Conservation (phyloP, 2,329 filamentous ascomycete species). For the Colletotrichum sp. region DNA sequence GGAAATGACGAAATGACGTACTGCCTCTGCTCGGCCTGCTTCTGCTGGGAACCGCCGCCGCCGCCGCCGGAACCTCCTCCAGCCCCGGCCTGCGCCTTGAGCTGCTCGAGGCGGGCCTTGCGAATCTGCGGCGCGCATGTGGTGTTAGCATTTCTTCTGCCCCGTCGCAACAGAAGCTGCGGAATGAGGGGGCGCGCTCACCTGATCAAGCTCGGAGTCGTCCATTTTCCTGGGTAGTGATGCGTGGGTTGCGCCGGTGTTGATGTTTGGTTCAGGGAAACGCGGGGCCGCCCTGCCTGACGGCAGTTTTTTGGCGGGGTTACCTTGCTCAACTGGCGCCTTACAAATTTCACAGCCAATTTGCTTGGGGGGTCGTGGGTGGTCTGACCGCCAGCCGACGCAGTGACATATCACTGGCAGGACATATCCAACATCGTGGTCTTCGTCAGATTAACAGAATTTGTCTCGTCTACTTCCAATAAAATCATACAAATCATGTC, state of each 20-base stretch:
- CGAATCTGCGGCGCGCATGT: conserved; percentile 68
- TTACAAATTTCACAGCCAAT: conserved; percentile 1
- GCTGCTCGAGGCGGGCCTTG: conserved; percentile 90
- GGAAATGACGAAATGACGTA: conserved; percentile 22
- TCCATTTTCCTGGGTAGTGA: conserved; percentile 36
- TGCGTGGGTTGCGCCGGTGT: not conserved
- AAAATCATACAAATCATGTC: not conserved
- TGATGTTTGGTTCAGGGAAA: conserved; percentile 14
- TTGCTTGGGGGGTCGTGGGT: not conserved
- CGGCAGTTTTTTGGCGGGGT: conserved; percentile 22
- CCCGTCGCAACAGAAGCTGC: not conserved
- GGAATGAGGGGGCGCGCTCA: conserved; percentile 4
- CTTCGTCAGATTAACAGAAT: not conserved
- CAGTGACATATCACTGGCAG: not conserved
- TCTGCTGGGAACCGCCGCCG: conserved; percentile 56
- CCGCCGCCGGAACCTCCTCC: conserved; percentile 50
- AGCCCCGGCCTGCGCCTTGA: conserved; percentile 73
- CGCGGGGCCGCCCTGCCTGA: conserved; percentile 18
- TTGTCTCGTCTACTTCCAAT: not conserved
- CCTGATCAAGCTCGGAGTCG: conserved; percentile 49
- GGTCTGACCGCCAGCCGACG: not conserved
- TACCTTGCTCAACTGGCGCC: not conserved
- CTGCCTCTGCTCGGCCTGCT: conserved; percentile 65
- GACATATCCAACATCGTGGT: not conserved
- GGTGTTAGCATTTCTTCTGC: not conserved